Base-by-base conservation (phyloP, 2,329 filamentous ascomycete genomes). In the Graphiopsis chlorocephala region DNA sequence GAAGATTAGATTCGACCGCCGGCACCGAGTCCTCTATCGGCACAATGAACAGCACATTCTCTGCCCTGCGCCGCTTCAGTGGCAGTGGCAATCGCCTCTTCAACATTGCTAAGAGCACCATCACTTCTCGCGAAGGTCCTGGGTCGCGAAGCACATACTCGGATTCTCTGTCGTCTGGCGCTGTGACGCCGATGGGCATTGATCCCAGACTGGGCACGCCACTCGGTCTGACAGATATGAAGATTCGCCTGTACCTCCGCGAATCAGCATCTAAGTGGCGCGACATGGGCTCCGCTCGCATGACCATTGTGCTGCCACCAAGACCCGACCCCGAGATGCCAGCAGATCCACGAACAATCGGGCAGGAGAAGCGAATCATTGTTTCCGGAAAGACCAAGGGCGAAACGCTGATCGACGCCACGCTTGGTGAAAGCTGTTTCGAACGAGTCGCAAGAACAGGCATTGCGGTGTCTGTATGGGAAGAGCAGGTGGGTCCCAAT, bases 391-490 rank as follows among this genome's bases (percentile, higher is more conserved):
- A 92, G 72, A 88, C 87, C 1, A 86, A 87, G 67, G 85, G 86
- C 25, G 82, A 88, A 66, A 83, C 89, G 1, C 78, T 96, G 38
- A 83, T 97, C 0, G 94, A 98, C 76, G 92, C 91, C 1, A 93
- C 93, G 56, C 82, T 97, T 1, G 90, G 90, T 12, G 92, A 93
- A 74, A 90, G 87, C 64, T 93, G 91, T 73, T 96, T 97, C 78
- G 90, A 93, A 69, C 83, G 91, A 20, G 87, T 97, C 66, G 93
- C 92, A 5, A 87, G 90, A 69, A 90, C 91, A 35, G 93, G 93
- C 55, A 94, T 97, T 72, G 91, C 95, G 1, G 88, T 96, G 64
- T 93, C 90, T 69, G 90, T 97, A 38, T 95, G 92, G 87, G 90
- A 95, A 75, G 81, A 83, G 68, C 72, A 75, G n/a, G 69, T 76